phyloP scores from a whole-genome alignment of 2,329 filamentous ascomycete species.

The Nothomitra cinnamomea region DNA sequence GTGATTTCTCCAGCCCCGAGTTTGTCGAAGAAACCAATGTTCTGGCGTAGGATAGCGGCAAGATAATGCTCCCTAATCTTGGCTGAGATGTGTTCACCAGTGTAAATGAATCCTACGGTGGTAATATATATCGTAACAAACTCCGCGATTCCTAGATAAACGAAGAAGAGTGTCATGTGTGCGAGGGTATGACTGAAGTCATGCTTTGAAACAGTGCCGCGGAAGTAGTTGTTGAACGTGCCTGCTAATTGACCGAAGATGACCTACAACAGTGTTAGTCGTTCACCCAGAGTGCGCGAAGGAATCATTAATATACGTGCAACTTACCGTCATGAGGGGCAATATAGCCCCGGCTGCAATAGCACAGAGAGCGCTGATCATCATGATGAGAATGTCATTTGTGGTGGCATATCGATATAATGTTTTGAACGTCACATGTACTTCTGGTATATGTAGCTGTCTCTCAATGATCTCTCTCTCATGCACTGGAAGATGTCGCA shows the following conservation, averaged over 20 bases:
- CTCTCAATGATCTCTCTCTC: slow-evolving; percentile 50
- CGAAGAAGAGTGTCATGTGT: slow-evolving; percentile 59
- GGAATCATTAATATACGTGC: background rate
- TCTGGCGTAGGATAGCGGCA: slow-evolving; percentile 66
- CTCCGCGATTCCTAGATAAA: slow-evolving; percentile 69
- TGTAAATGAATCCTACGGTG: slow-evolving; percentile 82
- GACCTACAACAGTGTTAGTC: slow-evolving; percentile 19
- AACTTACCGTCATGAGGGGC: slow-evolving; percentile 56
- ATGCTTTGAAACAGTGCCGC: slow-evolving; percentile 27
- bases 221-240: slow-evolving; percentile 49
- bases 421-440: slow-evolving; percentile 45
- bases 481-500: slow-evolving; percentile 43
- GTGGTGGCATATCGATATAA: slow-evolving; percentile 55
- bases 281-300: background rate
- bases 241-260: slow-evolving; percentile 63
- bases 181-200: slow-evolving; percentile 44
- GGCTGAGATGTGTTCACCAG: slow-evolving; percentile 59
- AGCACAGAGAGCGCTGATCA: slow-evolving; percentile 42
- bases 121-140: slow-evolving; percentile 63
- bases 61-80: slow-evolving; percentile 76
- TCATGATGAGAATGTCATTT: slow-evolving; percentile 46
- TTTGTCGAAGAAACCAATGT: slow-evolving; percentile 87
- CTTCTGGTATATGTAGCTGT: slow-evolving; percentile 48
- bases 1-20: slow-evolving; percentile 86
- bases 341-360: slow-evolving; percentile 59